Evolutionary conservation across 495 filamentous ascomycete species (phyloP), one percentile per base, ranked within the genome.

Genomic region (Trichoderma orchidacearum): DNA sequence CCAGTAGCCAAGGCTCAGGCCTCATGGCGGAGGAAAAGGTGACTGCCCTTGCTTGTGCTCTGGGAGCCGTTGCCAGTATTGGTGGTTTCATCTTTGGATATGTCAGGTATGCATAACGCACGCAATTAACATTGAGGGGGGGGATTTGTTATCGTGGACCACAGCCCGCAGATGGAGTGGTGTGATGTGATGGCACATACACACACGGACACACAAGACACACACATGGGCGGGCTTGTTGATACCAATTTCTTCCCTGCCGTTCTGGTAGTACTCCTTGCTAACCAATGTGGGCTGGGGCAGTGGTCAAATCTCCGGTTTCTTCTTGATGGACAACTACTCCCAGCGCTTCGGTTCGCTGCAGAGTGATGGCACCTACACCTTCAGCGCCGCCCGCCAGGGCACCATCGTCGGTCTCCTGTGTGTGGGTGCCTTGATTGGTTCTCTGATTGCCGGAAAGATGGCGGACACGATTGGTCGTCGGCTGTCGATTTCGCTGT

Each of bases 61-160:
- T 78, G 41, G 75, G 75, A 7, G 55, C 60, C 27, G 68, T 78
- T 45, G 75, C 79, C 55, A 77, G 84, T 21, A 86, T 90, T 74
- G 86, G 86, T 64, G 86, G 86, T 58, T 87, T 90, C 71, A 85
- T 89, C 68, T 89, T 89, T 60, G 86, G 86, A 59, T 88, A 89
- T 67, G 83, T 74, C 54, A 86, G 56, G 85, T 85, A 67, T 5
- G 51, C 13, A 51, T 51, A 18, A 51, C 17, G 21, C 45, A 23
- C n/a, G 13, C n/a, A 4, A 28, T 28, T 36, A 8, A 36, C 32
- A 36, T 8, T 8, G n/a, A n/a, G n/a, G n/a, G n/a, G n/a, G n/a
- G n/a, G n/a, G n/a, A n/a, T n/a, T n/a, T n/a, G n/a, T n/a, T n/a
- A n/a, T n/a, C n/a, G n/a, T n/a, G n/a, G n/a, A n/a, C n/a, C n/a